Evolutionary conservation across 2,329 filamentous ascomycete species (phyloP), one percentile per base, ranked within the genome.

Genomic region (Colletotrichum orchidophilum): DNA sequence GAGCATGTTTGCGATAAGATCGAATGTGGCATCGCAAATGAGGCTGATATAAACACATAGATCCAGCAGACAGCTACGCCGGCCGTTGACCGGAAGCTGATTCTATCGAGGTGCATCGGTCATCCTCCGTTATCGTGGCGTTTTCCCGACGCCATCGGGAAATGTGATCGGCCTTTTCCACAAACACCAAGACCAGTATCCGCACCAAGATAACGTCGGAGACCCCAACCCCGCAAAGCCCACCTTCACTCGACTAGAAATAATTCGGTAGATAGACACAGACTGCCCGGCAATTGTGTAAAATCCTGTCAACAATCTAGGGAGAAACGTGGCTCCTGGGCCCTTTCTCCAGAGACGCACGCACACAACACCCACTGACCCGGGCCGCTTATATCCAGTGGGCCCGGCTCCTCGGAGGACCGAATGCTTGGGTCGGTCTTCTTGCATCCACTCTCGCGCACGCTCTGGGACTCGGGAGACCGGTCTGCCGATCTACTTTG

Each of bases 81-180:
- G 39, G 3, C 33, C 13, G 13, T 39, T 33, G 42, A 26, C 18
- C 54, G 58, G 26, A 53, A 39, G 53, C 26, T 49, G 29, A 13
- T 24, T n/a, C 31, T 9, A 11, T 31, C 24, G 15, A 12, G n/a
- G 12, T 18, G 8, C 49, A 24, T 55, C 69, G 58, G 69, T 8
- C 27, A 59, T 68, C 50, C 21, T 68, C 58, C 59, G 54, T 50
- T 27, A 31, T 52, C 24, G 52, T 58, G 33, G 53, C 27, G 2
- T 54, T 54, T 71, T 49, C 58, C 69, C 64, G 64, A 71, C 9
- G 31, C 26, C 24, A 8, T 71, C 69, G 64, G 64, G 21, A 39
- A 71, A 71, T 26, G 27, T 7, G 18, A 26, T 71, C 69, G 69
- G 69, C 64, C 63, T 62, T 63, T 21, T 8, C 5, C 2, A 13